Conservation (phyloP, 768 basidiomycete genomes). For the Artomyces pyxidatus region DNA sequence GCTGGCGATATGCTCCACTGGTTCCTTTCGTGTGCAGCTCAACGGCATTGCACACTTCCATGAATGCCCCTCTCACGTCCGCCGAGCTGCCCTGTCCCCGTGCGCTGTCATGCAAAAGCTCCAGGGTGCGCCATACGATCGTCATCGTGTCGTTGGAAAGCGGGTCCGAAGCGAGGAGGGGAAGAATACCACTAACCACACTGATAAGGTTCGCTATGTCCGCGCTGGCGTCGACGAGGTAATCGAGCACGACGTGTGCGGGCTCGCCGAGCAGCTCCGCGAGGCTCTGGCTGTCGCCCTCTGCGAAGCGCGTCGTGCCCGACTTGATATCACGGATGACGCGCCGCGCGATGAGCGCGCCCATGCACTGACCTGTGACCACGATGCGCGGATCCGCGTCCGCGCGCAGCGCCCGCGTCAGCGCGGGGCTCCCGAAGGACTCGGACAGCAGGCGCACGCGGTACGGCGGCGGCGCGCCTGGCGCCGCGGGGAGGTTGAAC, state of each 20-base stretch:
- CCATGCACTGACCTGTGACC: background rate
- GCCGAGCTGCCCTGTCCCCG: no score
- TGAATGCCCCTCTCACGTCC: no score
- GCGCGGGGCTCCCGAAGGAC: background rate
- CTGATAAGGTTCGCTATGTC: background rate
- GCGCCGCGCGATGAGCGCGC: background rate
- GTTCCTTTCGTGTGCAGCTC: no score
- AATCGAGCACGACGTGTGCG: background rate
- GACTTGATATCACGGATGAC: background rate
- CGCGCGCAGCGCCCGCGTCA: background rate
- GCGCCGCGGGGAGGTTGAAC: background rate
- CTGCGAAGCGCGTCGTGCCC: background rate
- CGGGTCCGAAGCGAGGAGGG: background rate
- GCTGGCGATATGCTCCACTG: no score
- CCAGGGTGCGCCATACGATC: no score
- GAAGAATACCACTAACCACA: background rate
- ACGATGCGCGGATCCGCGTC: background rate
- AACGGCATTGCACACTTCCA: no score
- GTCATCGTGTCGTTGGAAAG: background rate
- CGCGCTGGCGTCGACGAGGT: background rate
- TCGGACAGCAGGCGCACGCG: background rate
- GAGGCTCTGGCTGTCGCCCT: background rate
- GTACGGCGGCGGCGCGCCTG: background rate
- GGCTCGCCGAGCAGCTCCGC: background rate
- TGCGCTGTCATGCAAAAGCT: no score